Evolutionary conservation across 2,329 filamentous ascomycete genomes (phyloP), one percentile per base, ranked within the genome.

Genomic region (Escovopsis sp.): DNA sequence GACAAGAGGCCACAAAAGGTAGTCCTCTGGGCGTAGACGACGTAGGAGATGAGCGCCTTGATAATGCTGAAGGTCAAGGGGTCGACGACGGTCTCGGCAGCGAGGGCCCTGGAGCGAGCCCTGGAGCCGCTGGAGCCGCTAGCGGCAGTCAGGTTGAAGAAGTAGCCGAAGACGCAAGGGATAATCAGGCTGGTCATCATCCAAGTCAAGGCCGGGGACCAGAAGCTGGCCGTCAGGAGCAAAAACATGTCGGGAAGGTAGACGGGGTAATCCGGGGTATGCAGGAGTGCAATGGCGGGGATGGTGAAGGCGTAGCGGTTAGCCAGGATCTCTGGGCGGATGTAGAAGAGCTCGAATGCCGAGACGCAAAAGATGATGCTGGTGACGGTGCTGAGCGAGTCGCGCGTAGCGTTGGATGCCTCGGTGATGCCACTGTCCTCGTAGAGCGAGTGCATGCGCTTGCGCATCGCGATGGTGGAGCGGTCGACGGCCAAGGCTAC

Each of bases 11-110:
- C 80, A 39, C 73, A 67, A 43, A 81, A 73, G 39, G 71, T 75
- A 40, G 73, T 70, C 32, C 74, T 75, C 57, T 81, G 77, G 9
- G 72, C 75, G 57, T 88, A 94, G 15, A 94, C 79, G 32, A 89
- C 72, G 60, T 83, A 94, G 7, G 84, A 79, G 45, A 88, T 62
- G 43, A 96, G 59, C 0, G 82, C 88, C 68, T 94, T 94, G 53
- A 77, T 77, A 44, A 96, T 79, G 66, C 88, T 94, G 65, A 93
- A 98, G 19, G 81, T 83, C 56, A 96, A 66, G 4, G 88, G 88
- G 59, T 98, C 91, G 49, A 89, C 77, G 6, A 70, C 65, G 49
- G 80, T 78, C 49, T 76, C 72, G 34, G 64, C 58, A 19, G 48
- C 45, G 38, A 59, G 54, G 42, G 59, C 50, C 35, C 58, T 58